Evolutionary conservation across 2,329 filamentous ascomycete genomes (phyloP).

Genomic region (Colletotrichum camelliae): DNA sequence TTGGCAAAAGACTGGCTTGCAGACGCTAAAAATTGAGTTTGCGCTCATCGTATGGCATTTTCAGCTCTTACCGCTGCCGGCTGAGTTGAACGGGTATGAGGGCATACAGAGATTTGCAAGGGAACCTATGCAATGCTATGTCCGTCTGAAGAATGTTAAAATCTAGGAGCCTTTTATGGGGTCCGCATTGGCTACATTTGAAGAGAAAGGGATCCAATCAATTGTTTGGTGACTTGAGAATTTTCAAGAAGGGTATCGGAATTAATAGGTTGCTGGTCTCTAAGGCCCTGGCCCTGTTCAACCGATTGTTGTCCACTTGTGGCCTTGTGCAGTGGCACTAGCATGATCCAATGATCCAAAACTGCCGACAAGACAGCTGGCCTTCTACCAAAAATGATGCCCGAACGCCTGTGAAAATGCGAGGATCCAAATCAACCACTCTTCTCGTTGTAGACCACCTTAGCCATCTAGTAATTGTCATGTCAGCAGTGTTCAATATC

Average conservation of each 20-base stretch:
- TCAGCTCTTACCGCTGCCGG: slow-evolving; percentile 27
- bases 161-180: not conserved
- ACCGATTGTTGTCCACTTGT: not conserved
- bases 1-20: slow-evolving; percentile 37
- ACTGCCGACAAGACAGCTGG: not conserved
- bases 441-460: not conserved
- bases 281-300: not conserved
- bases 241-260: not conserved
- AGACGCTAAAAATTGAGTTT: slow-evolving; percentile 37
- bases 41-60: slow-evolving; percentile 43
- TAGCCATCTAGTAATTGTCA: not conserved
- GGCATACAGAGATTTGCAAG: not conserved
- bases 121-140: slow-evolving; percentile 6
- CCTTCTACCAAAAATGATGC: not conserved
- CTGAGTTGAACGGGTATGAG: not conserved
- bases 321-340: not conserved
- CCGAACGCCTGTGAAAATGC: not conserved
- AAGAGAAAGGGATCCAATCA: not conserved
- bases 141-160: not conserved
- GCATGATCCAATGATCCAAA: not conserved
- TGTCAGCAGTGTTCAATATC: not conserved
- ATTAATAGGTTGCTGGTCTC: not conserved
- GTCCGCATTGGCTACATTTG: not conserved
- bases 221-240: not conserved
- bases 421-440: not conserved